Evolutionary conservation across 208 protist species (phyloP).

Genomic region (Trichomonas tenax): DNA sequence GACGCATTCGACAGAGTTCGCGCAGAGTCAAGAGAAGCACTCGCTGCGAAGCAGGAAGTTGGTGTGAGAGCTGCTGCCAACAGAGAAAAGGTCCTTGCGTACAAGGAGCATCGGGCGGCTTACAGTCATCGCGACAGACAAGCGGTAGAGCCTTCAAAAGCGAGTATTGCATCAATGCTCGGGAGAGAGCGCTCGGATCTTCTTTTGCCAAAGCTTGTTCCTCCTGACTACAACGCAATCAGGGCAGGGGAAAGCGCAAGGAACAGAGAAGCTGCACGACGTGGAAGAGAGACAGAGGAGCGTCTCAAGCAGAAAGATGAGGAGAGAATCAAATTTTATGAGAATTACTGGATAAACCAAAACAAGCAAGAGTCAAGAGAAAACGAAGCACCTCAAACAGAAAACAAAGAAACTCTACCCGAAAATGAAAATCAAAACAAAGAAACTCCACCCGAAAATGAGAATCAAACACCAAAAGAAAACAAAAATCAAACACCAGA

Average conservation of each 20-base stretch:
- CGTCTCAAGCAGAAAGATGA: background rate
- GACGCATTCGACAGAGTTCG: background rate
- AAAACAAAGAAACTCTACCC: too few relatives aligned
- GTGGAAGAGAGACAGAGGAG: background rate
- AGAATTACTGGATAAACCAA: background rate
- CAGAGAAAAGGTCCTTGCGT: background rate
- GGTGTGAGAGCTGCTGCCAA: background rate
- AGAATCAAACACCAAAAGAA: background rate
- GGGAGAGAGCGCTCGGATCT: background rate
- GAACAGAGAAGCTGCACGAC: background rate
- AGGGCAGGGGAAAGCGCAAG: background rate
- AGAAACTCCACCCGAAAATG: too few relatives aligned
- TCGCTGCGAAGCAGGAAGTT: background rate
- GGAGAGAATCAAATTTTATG: background rate
- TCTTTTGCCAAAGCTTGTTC: background rate
- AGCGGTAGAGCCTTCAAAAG: background rate
- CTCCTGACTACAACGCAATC: background rate
- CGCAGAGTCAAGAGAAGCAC: background rate
- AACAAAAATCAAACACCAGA: background rate
- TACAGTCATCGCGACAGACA: background rate
- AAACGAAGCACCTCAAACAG: background rate
- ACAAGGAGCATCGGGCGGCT: background rate
- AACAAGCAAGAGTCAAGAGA: background rate
- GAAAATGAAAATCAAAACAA: too few relatives aligned
- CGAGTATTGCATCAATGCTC: background rate